Evolutionary conservation across 768 basidiomycete species (phyloP).

Genomic region (Mycena sanguinolenta): DNA sequence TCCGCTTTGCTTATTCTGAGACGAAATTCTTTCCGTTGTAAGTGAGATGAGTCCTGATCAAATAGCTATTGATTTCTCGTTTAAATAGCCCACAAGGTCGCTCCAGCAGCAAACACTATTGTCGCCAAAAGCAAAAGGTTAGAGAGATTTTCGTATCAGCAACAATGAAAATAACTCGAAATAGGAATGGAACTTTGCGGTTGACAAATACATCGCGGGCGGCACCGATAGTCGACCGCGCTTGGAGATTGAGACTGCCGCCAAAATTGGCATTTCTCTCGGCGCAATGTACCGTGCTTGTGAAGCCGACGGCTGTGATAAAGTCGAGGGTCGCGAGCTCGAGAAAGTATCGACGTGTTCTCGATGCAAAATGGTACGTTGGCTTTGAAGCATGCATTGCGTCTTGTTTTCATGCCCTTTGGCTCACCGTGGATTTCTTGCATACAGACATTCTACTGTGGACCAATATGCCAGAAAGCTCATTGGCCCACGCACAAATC

Average conservation of each 20-base stretch:
- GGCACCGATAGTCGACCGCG: constrained; percentile 31
- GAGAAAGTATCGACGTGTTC: constrained; percentile 36
- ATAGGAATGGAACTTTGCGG: constrained; percentile 41
- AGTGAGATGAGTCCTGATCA: not conserved
- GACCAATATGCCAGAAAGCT: constrained; percentile 32
- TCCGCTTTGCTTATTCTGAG: constrained; percentile 19
- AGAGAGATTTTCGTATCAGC: not conserved
- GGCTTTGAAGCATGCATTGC: no score
- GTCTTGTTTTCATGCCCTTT: not conserved
- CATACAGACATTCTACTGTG: constrained; percentile 40
- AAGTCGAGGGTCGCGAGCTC: constrained; percentile 34
- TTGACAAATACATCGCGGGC: constrained; percentile 42
- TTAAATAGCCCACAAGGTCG: constrained; percentile 19
- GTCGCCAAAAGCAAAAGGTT: constrained; percentile 27
- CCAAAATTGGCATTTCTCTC: constrained; percentile 41
- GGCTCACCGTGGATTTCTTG: not conserved
- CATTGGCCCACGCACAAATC: constrained; percentile 38
- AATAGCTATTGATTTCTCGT: not conserved
- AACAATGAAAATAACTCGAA: not conserved
- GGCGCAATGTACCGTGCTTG: constrained; percentile 41
- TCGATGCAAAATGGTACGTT: constrained; percentile 43
- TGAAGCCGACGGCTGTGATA: constrained; percentile 37
- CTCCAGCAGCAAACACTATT: constrained; percentile 22
- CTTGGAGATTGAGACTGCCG: constrained; percentile 39
- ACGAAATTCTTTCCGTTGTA: constrained; percentile 12